Percentiles rank a stretch among this genome's conserved stretches.
phyloP scores from a whole-genome alignment of 202 grass and related monocot species.

The Schoenoplectus triqueter region DNA sequence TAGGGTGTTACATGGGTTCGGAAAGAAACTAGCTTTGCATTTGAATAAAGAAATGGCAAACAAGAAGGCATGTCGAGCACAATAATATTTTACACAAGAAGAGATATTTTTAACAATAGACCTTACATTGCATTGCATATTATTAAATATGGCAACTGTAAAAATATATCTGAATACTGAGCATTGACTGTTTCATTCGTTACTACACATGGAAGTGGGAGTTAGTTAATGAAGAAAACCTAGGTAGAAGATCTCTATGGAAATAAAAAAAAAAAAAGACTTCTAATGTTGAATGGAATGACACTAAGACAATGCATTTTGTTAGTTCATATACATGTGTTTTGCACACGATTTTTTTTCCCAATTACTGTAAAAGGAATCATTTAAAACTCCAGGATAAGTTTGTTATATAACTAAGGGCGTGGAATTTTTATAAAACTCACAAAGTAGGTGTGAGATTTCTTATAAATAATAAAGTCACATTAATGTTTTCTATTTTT shows the following conservation, averaged over 20 bases:
- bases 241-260: background rate
- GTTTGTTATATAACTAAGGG: too few relatives aligned
- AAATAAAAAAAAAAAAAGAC: background rate
- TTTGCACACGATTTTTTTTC: too few relatives aligned
- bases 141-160: background rate
- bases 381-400: too few relatives aligned
- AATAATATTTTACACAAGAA: too few relatives aligned
- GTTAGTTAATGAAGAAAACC: conserved; percentile 6
- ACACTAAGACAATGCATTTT: background rate
- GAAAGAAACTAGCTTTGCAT: background rate
- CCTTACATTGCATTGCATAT: background rate
- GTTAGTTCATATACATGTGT: background rate
- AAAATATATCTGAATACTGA: background rate
- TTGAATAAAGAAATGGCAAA: too few relatives aligned
- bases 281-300: conserved; percentile 22
- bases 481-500: too few relatives aligned
- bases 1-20: background rate
- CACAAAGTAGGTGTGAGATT: too few relatives aligned
- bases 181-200: background rate
- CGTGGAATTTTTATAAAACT: too few relatives aligned
- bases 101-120: background rate
- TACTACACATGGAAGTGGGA: background rate
- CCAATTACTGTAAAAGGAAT: too few relatives aligned
- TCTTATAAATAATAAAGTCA: too few relatives aligned
- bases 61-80: too few relatives aligned